Evolutionary conservation across 768 basidiomycete species (phyloP), one percentile per base, ranked within the genome.

Genomic region (Imleria badia): DNA sequence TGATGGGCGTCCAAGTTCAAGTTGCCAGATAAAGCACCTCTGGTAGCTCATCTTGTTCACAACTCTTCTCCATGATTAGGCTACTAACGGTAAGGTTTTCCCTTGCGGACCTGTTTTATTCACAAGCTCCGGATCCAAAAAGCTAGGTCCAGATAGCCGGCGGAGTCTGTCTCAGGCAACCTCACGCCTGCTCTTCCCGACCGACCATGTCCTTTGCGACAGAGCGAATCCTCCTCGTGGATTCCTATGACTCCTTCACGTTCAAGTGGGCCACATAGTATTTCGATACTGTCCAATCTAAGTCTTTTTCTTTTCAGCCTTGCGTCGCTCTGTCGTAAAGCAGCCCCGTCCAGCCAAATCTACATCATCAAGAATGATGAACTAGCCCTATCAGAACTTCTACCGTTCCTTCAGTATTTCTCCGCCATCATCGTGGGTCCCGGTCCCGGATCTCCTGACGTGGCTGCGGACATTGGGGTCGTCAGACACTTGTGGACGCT

Each of bases 191-290:
- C 22, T n/a, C 30, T 54, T 46, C 51, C 23, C 54, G 52, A 55
- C 44, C 55, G 29, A 45, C 56, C 50, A 72, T 75, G 71, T 55
- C 62, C 38, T 40, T 55, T 36, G 63, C 48, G 17, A 52, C 60
- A 17, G 82, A 83, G 42, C 76, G 81, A 48, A 74, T 93, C 44
- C 76, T 92, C 30, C 75, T 93, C 43, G 77, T 92, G 30, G 91
- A 91, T 66, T 92, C 90, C 0, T 91, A 92, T 60, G 91, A 92
- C 69, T 91, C 90, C 2, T 93, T 92, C 70, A 89, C 91, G n/a
- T 81, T 82, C 81, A 93, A 92, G 90, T 91, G 51, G 54, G 86
- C 77, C n/a, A 3, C 8, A 41, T 23, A 33, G 13, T 22, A 6
- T 19, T 55, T 38, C 29, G 12, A 15, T 13, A 56, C 31, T 29